Percentiles rank a stretch among this genome's conserved stretches.
Conservation (phyloP, 1,284 basidiomycete species). For the Ceratobasidium sp. region DNA sequence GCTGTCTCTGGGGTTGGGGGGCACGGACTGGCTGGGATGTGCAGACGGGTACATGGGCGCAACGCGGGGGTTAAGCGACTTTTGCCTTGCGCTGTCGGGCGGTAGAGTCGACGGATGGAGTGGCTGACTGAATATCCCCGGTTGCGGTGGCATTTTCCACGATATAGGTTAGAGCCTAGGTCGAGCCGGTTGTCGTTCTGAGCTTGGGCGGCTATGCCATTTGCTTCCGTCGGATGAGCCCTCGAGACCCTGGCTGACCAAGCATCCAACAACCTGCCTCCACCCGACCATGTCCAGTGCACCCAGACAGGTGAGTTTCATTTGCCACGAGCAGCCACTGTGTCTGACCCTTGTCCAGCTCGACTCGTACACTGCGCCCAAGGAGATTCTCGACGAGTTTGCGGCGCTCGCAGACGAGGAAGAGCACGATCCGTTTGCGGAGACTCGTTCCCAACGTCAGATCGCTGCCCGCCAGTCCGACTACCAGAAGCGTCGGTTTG, state of each 20-base stretch:
- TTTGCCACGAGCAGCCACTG: neutral
- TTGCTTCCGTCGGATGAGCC: constrained; percentile 39
- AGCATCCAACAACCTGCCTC: constrained; percentile 20
- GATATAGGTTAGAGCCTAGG: neutral
- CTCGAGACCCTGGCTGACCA: constrained; percentile 28
- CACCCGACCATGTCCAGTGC: constrained; percentile 43
- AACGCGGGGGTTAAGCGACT: constrained; percentile 35
- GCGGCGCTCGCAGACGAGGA: constrained; percentile 93
- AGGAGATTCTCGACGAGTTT: constrained; percentile 96
- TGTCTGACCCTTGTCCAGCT: constrained; percentile 63
- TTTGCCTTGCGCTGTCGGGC: constrained; percentile 33
- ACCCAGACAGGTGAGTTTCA: constrained; percentile 39
- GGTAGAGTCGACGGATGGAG: constrained; percentile 43
- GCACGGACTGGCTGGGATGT: constrained; percentile 4
- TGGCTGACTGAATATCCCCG: constrained; percentile 39
- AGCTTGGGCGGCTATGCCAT: neutral
- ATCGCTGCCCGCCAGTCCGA: constrained; percentile 95
- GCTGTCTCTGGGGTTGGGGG: constrained; percentile 23
- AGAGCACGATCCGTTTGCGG: constrained; percentile 92
- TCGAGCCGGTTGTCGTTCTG: neutral
- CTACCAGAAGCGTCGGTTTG: constrained; percentile 95
- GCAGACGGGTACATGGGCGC: constrained; percentile 16
- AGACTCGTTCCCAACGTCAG: constrained; percentile 92
- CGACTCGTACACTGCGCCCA: constrained; percentile 91
- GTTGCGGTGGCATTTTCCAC: constrained; percentile 31